Conservation (phyloP, 306 rosid genomes). For the Argentina anserina region DNA sequence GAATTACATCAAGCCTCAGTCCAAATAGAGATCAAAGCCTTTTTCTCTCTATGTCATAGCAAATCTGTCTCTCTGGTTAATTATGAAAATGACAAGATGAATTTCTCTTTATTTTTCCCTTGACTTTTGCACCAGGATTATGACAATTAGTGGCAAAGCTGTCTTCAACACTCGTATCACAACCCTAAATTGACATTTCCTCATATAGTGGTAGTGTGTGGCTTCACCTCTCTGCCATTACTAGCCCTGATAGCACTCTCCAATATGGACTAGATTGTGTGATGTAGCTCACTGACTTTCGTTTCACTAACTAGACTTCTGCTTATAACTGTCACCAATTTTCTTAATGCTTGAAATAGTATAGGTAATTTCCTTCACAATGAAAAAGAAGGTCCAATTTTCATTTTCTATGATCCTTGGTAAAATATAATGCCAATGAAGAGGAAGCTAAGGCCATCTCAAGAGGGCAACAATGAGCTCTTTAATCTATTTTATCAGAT, state of each 20-base stretch:
- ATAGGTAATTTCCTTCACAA: background rate
- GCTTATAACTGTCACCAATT: background rate
- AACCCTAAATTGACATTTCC: background rate
- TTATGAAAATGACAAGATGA: slow-evolving; percentile 8
- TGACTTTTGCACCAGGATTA: slow-evolving; percentile 13
- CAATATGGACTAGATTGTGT: background rate
- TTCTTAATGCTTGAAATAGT: background rate
- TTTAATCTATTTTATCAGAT: too few species aligned
- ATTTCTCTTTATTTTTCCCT: background rate
- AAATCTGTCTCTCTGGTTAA: slow-evolving; percentile 7
- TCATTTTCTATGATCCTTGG: background rate
- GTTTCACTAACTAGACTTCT: background rate
- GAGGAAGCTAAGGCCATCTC: background rate
- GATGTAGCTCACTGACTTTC: background rate
- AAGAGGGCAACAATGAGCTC: too few species aligned
- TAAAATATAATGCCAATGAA: background rate
- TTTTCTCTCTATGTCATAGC: background rate
- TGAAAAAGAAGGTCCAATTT: background rate
- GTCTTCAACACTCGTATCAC: background rate
- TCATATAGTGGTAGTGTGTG: background rate
- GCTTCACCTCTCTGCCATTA: background rate
- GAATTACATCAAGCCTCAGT: background rate
- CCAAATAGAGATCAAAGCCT: background rate
- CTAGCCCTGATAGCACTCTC: background rate
- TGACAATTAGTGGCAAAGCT: background rate